Conservation (phyloP, 2,329 filamentous ascomycete species). For the Aspergillus ruber region DNA sequence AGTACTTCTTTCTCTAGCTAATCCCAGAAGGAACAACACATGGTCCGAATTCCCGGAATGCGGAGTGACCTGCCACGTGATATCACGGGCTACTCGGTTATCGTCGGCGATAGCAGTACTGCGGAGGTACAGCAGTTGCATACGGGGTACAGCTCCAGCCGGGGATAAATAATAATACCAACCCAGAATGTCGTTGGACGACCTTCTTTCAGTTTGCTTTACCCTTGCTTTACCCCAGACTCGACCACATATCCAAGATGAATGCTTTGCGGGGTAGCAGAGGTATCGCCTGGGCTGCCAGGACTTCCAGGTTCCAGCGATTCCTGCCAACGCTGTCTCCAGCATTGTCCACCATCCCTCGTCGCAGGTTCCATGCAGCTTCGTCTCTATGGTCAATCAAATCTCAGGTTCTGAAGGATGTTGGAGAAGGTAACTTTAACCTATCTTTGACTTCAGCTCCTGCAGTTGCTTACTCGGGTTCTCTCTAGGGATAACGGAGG, state of each 20-base stretch:
- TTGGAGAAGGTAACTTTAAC: slow-evolving; percentile 33
- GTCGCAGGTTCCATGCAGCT: slow-evolving; percentile 31
- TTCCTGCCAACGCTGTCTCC: slow-evolving; percentile 20
- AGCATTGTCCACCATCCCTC: slow-evolving; percentile 13
- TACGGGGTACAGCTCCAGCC: background rate
- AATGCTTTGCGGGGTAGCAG: slow-evolving; percentile 25
- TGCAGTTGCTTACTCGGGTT: slow-evolving; percentile 12
- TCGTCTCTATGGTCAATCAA: slow-evolving; percentile 28
- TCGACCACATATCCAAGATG: slow-evolving; percentile 15
- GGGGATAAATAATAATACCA: background rate
- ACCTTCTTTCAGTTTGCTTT: background rate
- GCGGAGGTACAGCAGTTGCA: slow-evolving; percentile 7
- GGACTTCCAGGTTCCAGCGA: slow-evolving; percentile 18
- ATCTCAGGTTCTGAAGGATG: slow-evolving; percentile 39
- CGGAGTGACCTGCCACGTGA: slow-evolving; percentile 18
- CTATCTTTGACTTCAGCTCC: background rate
- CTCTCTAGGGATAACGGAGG: slow-evolving; percentile 83
- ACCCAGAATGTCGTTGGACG: background rate
- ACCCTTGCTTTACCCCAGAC: background rate
- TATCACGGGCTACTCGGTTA: slow-evolving; percentile 17
- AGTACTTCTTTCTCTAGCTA: background rate
- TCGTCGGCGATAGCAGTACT: slow-evolving; percentile 14
- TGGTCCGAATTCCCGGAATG: slow-evolving; percentile 7
- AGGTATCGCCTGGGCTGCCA: slow-evolving; percentile 22
- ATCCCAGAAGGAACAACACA: slow-evolving; percentile 1